Evolutionary conservation across 257 asterid genomes (phyloP), one percentile per base, ranked within the genome.

Genomic region (Gentiana dahurica): DNA sequence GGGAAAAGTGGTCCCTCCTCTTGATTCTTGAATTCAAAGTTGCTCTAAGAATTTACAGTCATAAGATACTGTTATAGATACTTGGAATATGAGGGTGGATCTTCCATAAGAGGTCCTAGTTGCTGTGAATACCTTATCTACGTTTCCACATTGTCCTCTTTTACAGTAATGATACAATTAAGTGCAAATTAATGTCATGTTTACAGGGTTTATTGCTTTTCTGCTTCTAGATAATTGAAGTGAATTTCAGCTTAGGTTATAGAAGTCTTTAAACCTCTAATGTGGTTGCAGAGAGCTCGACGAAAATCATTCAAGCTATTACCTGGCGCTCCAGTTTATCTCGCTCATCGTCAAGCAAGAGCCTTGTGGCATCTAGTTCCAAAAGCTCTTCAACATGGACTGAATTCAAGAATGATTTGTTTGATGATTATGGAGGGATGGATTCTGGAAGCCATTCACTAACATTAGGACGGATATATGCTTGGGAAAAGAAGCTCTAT

Each of bases 401-500:
- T 1, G 95, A 84, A 34, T 81, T 79, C 59, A 83, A 75, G 70
- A 86, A 86, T 55, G 94, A 86, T 53, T 72, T 86, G 3, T 84
- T 81, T 38, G 93, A 84, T 70, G 94, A 86, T 54, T 78, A 78
- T 50, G 95, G 93, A 45, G 95, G 95, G 64, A 86, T 89, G 95
- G 73, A 63, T 70, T 84, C 97, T 1, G 95, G 97, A 60, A 89
- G 95, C 84, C 95, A 79, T 73, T 81, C 87, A 0, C 63, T 86
- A 24, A 89, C 97, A n/a, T 73, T 89, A 15, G 98, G 82, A 64
- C 76, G 98, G 65, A 71, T 87, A 13, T 91, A 85, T 65, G 98
- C 96, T 35, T 91, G 98, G 98, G 96, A 91, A 65, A 87, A 87
- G 79, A 91, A 91, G 65, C 88, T 91, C 34, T 85, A 74, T 51